phyloP scores from a whole-genome alignment of 1,284 basidiomycete genomes.

The Moesziomyces globuligerus region DNA sequence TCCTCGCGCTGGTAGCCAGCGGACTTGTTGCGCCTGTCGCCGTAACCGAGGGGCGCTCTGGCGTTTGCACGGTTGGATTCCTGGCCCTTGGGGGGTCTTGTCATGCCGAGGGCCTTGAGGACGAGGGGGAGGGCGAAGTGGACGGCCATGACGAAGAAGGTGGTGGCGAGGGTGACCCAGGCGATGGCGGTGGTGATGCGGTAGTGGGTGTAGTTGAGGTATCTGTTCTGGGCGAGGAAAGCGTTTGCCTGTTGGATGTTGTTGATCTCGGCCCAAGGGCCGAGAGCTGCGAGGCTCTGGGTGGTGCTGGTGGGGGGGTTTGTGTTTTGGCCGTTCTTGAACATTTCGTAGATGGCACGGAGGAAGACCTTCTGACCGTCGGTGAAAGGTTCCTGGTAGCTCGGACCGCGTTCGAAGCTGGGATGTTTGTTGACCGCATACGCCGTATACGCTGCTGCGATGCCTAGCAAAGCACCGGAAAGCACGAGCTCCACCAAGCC shows the following conservation, averaged over 20 bases:
- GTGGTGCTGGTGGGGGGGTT: constrained; percentile 33
- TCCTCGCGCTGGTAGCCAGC: constrained; percentile 26
- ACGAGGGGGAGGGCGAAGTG: constrained; percentile 56
- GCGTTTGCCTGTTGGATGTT: constrained; percentile 44
- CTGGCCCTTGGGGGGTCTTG: constrained; percentile 40
- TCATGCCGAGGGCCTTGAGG: constrained; percentile 49
- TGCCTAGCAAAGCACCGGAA: constrained; percentile 45
- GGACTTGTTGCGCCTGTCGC: constrained; percentile 16
- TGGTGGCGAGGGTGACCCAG: constrained; percentile 52
- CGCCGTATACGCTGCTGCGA: constrained; percentile 49
- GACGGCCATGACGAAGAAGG: constrained; percentile 59
- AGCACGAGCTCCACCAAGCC: constrained; percentile 46
- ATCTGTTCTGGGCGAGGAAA: constrained; percentile 34
- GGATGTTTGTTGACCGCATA: constrained; percentile 39
- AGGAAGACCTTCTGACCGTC: constrained; percentile 37
- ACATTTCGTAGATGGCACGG: constrained; percentile 33
- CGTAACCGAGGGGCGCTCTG: constrained; percentile 22
- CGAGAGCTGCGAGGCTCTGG: constrained; percentile 16
- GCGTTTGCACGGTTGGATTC: constrained; percentile 1
- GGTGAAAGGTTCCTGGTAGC: constrained; percentile 48
- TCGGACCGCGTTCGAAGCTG: constrained; percentile 24
- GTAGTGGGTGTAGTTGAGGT: constrained; percentile 51
- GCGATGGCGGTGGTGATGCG: constrained; percentile 44
- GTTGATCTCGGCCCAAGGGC: constrained; percentile 36
- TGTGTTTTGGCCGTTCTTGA: constrained; percentile 13